Conservation (phyloP, 164 flowering plant species). For the Dillenia suffruticosa region DNA sequence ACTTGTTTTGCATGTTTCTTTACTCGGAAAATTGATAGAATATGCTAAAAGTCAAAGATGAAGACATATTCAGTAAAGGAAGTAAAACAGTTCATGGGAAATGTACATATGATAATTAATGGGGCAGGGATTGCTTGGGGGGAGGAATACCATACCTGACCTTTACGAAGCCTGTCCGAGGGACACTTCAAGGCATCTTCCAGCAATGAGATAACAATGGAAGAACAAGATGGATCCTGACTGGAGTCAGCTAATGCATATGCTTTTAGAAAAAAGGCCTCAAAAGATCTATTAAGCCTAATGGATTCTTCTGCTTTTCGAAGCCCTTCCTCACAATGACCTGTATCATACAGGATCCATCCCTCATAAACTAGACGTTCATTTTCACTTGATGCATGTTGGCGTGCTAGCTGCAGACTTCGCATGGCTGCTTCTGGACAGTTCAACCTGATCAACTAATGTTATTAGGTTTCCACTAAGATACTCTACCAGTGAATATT, state of each 20-base stretch:
- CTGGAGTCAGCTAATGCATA: constrained; percentile 98
- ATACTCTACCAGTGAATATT: neutral
- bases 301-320: constrained; percentile 89
- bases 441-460: constrained; percentile 55
- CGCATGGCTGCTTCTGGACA: constrained; percentile 99
- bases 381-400: constrained; percentile 82
- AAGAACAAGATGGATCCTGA: constrained; percentile 74
- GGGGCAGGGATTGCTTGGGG: neutral
- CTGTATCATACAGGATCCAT: constrained; percentile 96
- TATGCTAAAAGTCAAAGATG: neutral
- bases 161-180: constrained; percentile 96
- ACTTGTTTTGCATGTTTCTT: too few relatives aligned
- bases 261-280: constrained; percentile 94
- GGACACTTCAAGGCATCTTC: constrained; percentile 95
- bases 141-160: constrained; percentile 59
- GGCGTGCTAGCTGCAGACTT: constrained; percentile 88
- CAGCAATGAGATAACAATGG: constrained; percentile 81
- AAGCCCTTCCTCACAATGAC: constrained; percentile 94
- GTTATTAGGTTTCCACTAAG: neutral
- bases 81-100: neutral
- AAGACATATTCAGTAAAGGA: neutral
- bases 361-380: constrained; percentile 96
- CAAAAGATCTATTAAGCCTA: constrained; percentile 76
- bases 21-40: neutral
- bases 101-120: neutral